Evolutionary conservation across 1,139 yeast species (phyloP).

Genomic region (Debaryomycetaceae sp.): DNA sequence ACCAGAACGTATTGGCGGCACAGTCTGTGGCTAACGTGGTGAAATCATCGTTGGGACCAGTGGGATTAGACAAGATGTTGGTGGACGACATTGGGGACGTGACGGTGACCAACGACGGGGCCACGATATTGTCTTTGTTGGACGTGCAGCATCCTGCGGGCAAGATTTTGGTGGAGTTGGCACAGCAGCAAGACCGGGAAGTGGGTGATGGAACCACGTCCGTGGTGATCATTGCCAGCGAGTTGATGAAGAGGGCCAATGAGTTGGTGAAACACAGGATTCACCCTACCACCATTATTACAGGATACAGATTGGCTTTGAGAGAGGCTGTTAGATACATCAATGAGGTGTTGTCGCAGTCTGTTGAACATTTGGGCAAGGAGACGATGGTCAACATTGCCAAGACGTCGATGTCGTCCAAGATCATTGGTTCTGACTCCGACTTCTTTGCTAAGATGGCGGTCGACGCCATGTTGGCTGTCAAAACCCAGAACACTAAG

Average conservation of each 20-base stretch:
- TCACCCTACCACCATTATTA: conserved; percentile 96
- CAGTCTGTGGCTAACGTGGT: conserved; percentile 97
- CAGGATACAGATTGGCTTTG: conserved; percentile 91
- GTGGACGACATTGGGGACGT: conserved; percentile 99
- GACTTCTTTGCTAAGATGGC: conserved; percentile 88
- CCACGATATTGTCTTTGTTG: conserved; percentile 83
- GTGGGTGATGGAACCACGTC: conserved; percentile 98
- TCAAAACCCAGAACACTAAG: conserved; percentile 81
- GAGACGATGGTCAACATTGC: conserved; percentile 84
- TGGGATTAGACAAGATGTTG: conserved; percentile 96
- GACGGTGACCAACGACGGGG: conserved; percentile 98
- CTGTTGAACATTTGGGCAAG: conserved; percentile 80
- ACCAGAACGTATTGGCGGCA: conserved; percentile 94
- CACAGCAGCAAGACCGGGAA: conserved; percentile 98
- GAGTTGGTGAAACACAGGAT: conserved; percentile 90
- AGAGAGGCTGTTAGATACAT: conserved; percentile 90
- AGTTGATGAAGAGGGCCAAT: conserved; percentile 86
- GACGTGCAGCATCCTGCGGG: conserved; percentile 99
- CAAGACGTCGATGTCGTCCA: conserved; percentile 94
- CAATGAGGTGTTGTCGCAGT: conserved; percentile 75
- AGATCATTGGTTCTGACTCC: conserved; percentile 94
- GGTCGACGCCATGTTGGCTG: conserved; percentile 94
- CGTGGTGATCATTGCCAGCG: conserved; percentile 95
- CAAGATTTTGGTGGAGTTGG: conserved; percentile 91
- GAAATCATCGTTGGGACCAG: conserved; percentile 96